These are phyloP conservation scores for Hansenula anomala DNA, from an alignment of 1,139 yeast genomes.

Conservation along the genomic window DNA sequence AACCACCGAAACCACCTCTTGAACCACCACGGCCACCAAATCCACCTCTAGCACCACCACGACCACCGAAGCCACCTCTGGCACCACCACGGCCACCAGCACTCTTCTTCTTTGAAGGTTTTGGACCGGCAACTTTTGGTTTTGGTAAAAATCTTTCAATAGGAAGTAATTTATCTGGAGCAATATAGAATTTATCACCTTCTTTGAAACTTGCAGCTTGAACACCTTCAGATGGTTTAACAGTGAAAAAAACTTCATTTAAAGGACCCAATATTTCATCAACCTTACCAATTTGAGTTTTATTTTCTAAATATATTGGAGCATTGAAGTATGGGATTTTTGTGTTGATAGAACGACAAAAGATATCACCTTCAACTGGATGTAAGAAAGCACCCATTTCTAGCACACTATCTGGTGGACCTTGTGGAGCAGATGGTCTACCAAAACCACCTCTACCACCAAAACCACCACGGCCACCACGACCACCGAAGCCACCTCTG, in stretches of 20 bases:
- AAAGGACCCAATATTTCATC: constrained; percentile 98
- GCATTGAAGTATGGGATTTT: constrained; percentile 98
- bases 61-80: constrained; percentile 30
- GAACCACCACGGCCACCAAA: constrained; percentile 45
- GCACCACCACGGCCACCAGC: constrained; percentile 39
- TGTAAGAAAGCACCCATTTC: constrained; percentile 95
- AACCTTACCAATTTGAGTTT: constrained; percentile 93
- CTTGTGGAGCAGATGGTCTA: constrained; percentile 42
- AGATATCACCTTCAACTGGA: constrained; percentile 95
- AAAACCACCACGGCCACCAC: constrained; percentile 53
- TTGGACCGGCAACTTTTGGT: constrained; percentile 77
- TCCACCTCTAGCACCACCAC: constrained; percentile 43
- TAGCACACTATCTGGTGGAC: constrained; percentile 89
- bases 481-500: constrained; percentile 68
- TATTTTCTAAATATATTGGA: constrained; percentile 93
- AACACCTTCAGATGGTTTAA: constrained; percentile 94
- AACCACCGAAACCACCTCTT: constrained; percentile 41
- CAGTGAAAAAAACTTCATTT: constrained; percentile 94
- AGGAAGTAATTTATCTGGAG: constrained; percentile 92
- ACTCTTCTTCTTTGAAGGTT: constrained; percentile 70
- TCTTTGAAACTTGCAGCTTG: constrained; percentile 89
- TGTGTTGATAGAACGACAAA: constrained; percentile 89
- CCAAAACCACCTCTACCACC: constrained; percentile 37
- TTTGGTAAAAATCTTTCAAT: constrained; percentile 93
- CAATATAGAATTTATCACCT: constrained; percentile 95